phyloP scores from a whole-genome alignment of 139 green algal genomes.

The Diplosphaera chodatii region DNA sequence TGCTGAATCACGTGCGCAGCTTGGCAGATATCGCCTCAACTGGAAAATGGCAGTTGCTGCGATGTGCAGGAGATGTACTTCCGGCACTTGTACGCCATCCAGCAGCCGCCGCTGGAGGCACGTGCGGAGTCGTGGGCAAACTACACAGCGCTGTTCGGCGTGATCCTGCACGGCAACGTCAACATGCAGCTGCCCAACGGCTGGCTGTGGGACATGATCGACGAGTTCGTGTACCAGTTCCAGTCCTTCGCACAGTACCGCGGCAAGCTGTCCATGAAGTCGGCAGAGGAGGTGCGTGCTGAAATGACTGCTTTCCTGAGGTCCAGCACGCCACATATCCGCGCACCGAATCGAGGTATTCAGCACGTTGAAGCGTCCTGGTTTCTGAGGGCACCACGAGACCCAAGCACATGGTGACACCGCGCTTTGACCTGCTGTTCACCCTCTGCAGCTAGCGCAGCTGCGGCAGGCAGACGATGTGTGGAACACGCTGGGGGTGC shows the following conservation, averaged over 20 bases:
- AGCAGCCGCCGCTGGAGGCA: constrained; percentile 71
- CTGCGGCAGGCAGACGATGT: constrained; percentile 66
- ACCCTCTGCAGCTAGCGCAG: constrained; percentile 42
- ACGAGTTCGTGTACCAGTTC: constrained; percentile 99
- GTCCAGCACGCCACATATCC: too few species aligned
- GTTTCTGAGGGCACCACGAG: too few species aligned
- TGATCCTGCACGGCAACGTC: constrained; percentile 87
- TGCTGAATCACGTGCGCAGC: too few species aligned
- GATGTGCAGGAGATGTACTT: constrained; percentile 97
- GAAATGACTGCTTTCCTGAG: too few species aligned
- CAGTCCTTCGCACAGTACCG: constrained; percentile 87
- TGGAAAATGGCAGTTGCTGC: too few species aligned
- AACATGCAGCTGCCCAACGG: constrained; percentile 97
- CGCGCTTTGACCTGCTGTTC: too few species aligned
- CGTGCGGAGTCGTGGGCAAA: constrained; percentile 87
- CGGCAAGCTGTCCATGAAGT: constrained; percentile 64
- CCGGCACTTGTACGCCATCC: constrained; percentile 85
- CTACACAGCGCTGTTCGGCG: constrained; percentile 83
- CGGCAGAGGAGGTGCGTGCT: constrained; percentile 50
- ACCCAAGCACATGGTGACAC: too few species aligned
- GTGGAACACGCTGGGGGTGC: constrained; percentile 74
- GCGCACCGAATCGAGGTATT: too few species aligned
- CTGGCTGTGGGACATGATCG: constrained; percentile 99
- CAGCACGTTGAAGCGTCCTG: too few species aligned
- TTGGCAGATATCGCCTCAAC: too few species aligned